Evolutionary conservation across 2,329 filamentous ascomycete genomes (phyloP), one percentile per base, ranked within the genome.

Genomic region (Phaeosphaeria sp.): DNA sequence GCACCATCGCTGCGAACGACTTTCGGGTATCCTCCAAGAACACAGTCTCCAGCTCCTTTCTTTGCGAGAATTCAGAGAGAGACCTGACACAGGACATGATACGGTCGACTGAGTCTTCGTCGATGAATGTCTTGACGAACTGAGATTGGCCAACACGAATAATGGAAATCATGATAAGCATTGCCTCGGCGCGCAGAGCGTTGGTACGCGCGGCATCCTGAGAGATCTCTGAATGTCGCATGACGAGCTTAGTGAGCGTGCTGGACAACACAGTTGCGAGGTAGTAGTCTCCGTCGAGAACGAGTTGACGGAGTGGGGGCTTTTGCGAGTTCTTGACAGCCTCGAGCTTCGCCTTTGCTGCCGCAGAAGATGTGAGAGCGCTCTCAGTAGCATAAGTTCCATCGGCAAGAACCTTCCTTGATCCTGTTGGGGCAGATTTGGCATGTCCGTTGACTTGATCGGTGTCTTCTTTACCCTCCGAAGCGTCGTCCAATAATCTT

Each of bases 151-250:
- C 95, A 59, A 97, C 95, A 49, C 95, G 93, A 66, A 99, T 92
- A 67, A 99, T 96, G 5, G 95, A 98, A 69, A 99, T 97, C 93
- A 98, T 97, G 75, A 99, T 98, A 52, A 99, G 86, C 95, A 99
- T 99, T 45, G 95, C 95, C 79, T 99, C 95, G 3, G 95, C 95
- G 49, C 92, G 90, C 24, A 99, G 86, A 27, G 94, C 93, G 70
- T 99, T 99, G 27, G 94, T 98, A 40, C 95, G 90, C 44, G 91
- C 91, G 44, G 84, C 80, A 69, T 97, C 94, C 22, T 90, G 83
- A 1, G 94, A 97, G 59, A 98, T 93, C 74, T 98, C 93, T 1
- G 92, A 91, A 77, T 98, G 93, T 52, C 95, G 91, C 93, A 99
- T 97, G 50, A 99, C 95, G 53, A 99, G 86, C 81, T 99, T 99